Conservation (phyloP, 2,329 filamentous ascomycete genomes). For the Apiospora sp. region DNA sequence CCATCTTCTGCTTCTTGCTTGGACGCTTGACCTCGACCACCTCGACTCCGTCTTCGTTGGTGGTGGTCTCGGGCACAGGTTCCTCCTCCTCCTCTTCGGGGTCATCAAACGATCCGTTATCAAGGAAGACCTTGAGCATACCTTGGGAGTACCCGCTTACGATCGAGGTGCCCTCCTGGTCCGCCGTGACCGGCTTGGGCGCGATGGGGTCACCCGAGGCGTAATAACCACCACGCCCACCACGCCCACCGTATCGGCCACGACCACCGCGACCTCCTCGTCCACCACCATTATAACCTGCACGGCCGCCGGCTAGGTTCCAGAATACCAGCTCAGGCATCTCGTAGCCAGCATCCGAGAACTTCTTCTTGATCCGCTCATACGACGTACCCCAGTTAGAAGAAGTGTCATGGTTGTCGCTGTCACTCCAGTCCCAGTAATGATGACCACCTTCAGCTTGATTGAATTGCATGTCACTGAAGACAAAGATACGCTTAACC, state of each 20-base stretch:
- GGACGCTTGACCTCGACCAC: not conserved
- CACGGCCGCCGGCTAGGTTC: slow-evolving; percentile 57
- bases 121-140: slow-evolving; percentile 65
- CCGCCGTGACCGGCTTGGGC: slow-evolving; percentile 58
- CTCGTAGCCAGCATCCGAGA: slow-evolving; percentile 59
- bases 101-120: slow-evolving; percentile 55
- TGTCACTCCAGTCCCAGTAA: too few species aligned
- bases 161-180: slow-evolving; percentile 54
- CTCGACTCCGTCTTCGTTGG: not conserved
- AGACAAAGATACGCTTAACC: slow-evolving; percentile 68
- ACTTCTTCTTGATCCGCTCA: slow-evolving; percentile 56
- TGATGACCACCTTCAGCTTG: slow-evolving; percentile 33
- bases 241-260: too few species aligned
- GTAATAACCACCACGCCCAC: slow-evolving; percentile 18
- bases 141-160: slow-evolving; percentile 66
- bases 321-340: slow-evolving; percentile 68
- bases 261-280: too few species aligned
- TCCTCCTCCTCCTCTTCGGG: slow-evolving; percentile 42
- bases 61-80: slow-evolving; percentile 36
- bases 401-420: not conserved
- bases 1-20: slow-evolving; percentile 49
- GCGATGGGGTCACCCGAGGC: slow-evolving; percentile 40
- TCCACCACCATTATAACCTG: slow-evolving; percentile 28
- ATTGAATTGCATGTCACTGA: slow-evolving; percentile 69
- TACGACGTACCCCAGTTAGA: slow-evolving; percentile 54